Evolutionary conservation across 495 filamentous ascomycete species (phyloP).

Genomic region (Xylaria longipes): DNA sequence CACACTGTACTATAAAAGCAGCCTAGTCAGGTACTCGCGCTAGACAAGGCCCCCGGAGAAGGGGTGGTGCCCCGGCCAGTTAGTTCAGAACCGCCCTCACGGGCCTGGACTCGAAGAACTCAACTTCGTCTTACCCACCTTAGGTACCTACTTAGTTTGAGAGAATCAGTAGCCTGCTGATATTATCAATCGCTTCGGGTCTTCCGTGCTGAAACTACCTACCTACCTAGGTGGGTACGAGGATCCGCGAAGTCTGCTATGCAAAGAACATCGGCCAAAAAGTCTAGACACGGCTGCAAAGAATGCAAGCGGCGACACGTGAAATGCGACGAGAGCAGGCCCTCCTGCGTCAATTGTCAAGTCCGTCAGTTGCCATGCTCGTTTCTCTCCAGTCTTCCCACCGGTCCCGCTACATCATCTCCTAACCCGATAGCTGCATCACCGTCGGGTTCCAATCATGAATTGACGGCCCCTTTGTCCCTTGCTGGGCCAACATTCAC

Average conservation of each 20-base stretch:
- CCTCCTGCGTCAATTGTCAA: slow-evolving; percentile 33
- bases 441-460: background rate
- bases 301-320: slow-evolving; percentile 36
- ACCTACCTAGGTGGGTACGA: too few species aligned
- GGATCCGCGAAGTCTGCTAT: background rate
- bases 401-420: background rate
- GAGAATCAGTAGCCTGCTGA: too few species aligned
- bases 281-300: slow-evolving; percentile 23
- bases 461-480: background rate
- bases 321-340: slow-evolving; percentile 37
- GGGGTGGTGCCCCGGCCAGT: too few species aligned
- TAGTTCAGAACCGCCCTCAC: too few species aligned
- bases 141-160: too few species aligned
- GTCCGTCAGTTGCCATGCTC: slow-evolving; percentile 13
- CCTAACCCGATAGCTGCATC: background rate
- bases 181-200: background rate
- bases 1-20: too few species aligned
- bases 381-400: slow-evolving; percentile 10
- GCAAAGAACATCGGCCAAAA: slow-evolving; percentile 15
- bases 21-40: too few species aligned
- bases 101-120: too few species aligned
- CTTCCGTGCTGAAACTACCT: background rate
- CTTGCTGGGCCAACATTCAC: background rate
- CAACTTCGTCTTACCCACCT: too few species aligned
- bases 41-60: too few species aligned